These are phyloP conservation scores for Colletotrichum sansevieriae DNA, from an alignment of 2,329 filamentous ascomycete genomes.

Conservation along the genomic window DNA sequence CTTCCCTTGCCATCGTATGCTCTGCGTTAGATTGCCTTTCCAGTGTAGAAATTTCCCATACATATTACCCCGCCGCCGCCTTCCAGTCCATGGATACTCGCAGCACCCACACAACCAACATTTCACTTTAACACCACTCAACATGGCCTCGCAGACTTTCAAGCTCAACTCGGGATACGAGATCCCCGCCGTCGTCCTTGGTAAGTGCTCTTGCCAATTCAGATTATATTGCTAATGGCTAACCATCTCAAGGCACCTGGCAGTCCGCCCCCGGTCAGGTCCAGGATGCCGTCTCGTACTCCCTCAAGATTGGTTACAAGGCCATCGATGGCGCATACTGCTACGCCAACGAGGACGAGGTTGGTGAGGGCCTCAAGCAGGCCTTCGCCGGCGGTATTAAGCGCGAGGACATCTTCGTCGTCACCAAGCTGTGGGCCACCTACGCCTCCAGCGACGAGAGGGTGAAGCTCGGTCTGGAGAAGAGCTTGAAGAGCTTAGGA, in stretches of 20 bases:
- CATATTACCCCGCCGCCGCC: conserved; percentile 38
- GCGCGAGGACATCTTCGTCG: conserved; percentile 85
- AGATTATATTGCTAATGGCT: background rate
- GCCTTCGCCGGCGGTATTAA: conserved; percentile 78
- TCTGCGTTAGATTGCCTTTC: background rate
- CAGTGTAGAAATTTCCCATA: background rate
- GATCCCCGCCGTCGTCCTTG: conserved; percentile 74
- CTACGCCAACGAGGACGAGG: conserved; percentile 86
- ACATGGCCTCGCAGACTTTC: conserved; percentile 69
- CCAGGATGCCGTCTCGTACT: conserved; percentile 68
- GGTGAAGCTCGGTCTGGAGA: conserved; percentile 77
- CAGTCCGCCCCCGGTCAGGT: conserved; percentile 72
- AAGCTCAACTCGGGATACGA: conserved; percentile 74
- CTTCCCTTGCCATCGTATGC: background rate
- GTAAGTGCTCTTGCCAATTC: conserved; percentile 53
- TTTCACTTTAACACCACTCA: background rate
- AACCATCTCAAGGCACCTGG: conserved; percentile 69
- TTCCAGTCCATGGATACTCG: background rate
- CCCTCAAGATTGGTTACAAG: conserved; percentile 69
- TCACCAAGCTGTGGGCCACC: conserved; percentile 88
- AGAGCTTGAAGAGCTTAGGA: conserved; percentile 79
- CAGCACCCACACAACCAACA: background rate
- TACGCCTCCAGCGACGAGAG: conserved; percentile 70
- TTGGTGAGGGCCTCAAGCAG: conserved; percentile 81
- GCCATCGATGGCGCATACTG: conserved; percentile 81